phyloP scores from a whole-genome alignment of 352 stramenopile species.

The Phytophthora pistaciae region DNA sequence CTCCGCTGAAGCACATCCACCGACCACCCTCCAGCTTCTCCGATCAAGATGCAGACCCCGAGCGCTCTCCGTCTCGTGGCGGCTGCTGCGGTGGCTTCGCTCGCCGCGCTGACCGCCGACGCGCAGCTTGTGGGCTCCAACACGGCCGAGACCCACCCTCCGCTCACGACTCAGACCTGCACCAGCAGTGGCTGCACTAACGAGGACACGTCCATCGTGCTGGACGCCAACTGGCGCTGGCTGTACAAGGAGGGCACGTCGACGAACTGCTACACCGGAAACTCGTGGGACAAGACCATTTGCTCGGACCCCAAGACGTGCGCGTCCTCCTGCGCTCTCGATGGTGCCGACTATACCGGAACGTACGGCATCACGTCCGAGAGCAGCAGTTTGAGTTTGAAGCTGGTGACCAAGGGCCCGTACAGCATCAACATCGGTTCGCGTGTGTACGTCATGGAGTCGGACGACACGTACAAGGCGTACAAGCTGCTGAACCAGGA shows the following conservation, averaged over 20 bases:
- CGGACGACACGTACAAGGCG: conserved; percentile 43
- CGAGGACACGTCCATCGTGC: conserved; percentile 57
- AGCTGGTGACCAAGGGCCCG: conserved; percentile 56
- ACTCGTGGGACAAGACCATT: conserved; percentile 49
- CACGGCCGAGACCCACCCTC: conserved; percentile 52
- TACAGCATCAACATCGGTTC: conserved; percentile 63
- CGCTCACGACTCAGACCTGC: conserved; percentile 41
- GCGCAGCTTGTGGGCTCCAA: conserved; percentile 52
- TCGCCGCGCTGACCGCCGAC: conserved; percentile 6
- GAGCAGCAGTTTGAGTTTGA: conserved; percentile 41
- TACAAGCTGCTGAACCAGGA: conserved; percentile 72
- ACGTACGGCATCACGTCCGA: conserved; percentile 58
- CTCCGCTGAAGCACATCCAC: conserved; percentile 22
- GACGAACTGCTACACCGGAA: conserved; percentile 66
- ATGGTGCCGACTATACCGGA: conserved; percentile 60
- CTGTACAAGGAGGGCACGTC: conserved; percentile 55
- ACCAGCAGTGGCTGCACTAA: conserved; percentile 35
- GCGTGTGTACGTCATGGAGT: conserved; percentile 60
- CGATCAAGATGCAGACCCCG: conserved; percentile 34
- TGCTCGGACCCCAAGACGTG: conserved; percentile 58
- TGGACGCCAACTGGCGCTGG: conserved; percentile 75
- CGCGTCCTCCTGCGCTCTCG: conserved; percentile 51
- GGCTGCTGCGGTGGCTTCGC: conserved; percentile 15
- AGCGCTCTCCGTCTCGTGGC: conserved; percentile 31
- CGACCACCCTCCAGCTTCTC: background rate